A percentile compares a stretch with the other conserved stretches of the same genome.
phyloP scores from a whole-genome alignment of 2,329 filamentous ascomycete genomes.

The Epichloe amarillans region DNA sequence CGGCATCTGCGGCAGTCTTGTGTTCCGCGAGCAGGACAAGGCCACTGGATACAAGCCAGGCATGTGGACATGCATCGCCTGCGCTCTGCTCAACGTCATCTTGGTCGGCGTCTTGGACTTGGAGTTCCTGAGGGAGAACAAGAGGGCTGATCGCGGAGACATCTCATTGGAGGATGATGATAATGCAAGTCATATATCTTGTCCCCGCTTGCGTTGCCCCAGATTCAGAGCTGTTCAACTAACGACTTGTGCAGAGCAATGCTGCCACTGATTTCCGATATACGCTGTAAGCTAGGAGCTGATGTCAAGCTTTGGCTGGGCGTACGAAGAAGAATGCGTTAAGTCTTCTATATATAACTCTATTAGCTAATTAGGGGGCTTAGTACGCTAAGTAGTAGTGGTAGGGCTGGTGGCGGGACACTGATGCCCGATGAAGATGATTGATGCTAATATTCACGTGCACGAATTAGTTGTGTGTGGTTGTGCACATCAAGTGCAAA shows the following conservation, averaged over 20 bases:
- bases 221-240: not conserved
- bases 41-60: constrained; percentile 39
- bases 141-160: constrained; percentile 38
- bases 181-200: constrained; percentile 26
- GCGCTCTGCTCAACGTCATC: constrained; percentile 30
- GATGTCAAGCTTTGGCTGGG: not conserved
- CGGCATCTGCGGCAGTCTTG: constrained; percentile 60
- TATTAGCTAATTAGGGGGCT: no score
- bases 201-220: not conserved
- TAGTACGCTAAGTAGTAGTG: no score
- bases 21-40: constrained; percentile 50
- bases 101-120: constrained; percentile 29
- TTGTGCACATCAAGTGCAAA: no score
- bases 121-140: constrained; percentile 31
- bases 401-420: no score
- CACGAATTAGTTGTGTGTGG: no score
- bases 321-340: no score
- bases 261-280: constrained; percentile 4
- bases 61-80: constrained; percentile 41
- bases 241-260: not conserved
- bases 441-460: no score
- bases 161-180: constrained; percentile 32
- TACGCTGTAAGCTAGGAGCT: not conserved
- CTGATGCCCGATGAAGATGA: no score
- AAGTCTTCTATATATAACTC: no score